A percentile compares a stretch with the other conserved stretches of the same genome.
phyloP scores from a whole-genome alignment of 371 early-diverging fungal species.

The Fennellomyces sp. region DNA sequence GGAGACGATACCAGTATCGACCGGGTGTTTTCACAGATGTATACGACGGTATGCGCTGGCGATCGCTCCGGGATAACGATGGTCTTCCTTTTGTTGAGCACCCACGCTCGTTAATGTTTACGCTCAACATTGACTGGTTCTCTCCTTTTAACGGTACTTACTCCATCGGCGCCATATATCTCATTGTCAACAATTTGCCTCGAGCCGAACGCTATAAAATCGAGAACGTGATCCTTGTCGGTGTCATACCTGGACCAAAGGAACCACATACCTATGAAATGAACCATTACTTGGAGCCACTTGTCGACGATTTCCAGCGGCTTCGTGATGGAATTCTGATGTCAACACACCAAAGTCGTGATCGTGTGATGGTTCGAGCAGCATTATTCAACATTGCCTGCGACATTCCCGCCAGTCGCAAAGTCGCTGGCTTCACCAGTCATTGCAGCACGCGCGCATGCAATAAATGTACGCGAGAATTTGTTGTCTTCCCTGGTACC shows the following conservation, averaged over 20 bases:
- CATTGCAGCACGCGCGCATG: not conserved
- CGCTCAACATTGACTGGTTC: constrained; percentile 18
- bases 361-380: not conserved
- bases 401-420: not conserved
- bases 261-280: constrained; percentile 7
- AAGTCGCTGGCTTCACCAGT: not conserved
- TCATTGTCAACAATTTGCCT: constrained; percentile 17
- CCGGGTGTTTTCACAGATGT: not conserved
- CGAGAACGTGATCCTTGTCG: constrained; percentile 12
- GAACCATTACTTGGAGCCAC: constrained; percentile 12
- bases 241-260: constrained; percentile 12
- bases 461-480: not conserved
- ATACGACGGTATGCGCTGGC: not conserved
- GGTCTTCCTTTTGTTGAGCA: not conserved
- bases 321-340: not conserved
- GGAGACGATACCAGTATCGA: not conserved
- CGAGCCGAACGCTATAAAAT: constrained; percentile 1
- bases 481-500: too few relatives aligned
- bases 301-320: constrained; percentile 8
- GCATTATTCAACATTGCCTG: not conserved
- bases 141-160: not conserved
- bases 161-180: constrained; percentile 10
- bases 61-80: not conserved
- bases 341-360: not conserved
- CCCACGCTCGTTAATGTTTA: not conserved